These are phyloP conservation scores for Stylosanthes scabra DNA, from an alignment of 331 rosid genomes.

Conservation along the genomic window DNA sequence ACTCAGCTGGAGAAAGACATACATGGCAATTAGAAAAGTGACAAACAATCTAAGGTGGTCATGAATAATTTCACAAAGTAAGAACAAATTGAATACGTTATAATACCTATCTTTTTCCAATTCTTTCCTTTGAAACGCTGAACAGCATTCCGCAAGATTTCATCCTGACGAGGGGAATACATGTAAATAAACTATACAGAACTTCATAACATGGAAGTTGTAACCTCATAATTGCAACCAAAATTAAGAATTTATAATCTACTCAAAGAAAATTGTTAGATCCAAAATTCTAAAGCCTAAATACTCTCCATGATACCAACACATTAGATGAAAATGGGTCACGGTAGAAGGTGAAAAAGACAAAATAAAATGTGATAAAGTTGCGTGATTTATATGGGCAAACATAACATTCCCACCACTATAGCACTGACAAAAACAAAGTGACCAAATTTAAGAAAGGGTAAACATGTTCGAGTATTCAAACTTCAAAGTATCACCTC, in stretches of 20 bases:
- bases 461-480: neutral
- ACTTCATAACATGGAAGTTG: neutral
- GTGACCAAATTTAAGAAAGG: neutral
- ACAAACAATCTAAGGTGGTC: constrained; percentile 27
- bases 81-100: constrained; percentile 20
- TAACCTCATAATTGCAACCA: neutral
- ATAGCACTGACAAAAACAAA: neutral
- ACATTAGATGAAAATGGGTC: neutral
- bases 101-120: constrained; percentile 81
- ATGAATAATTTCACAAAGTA: neutral
- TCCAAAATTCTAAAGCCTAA: neutral
- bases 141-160: constrained; percentile 65
- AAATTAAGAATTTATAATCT: constrained; percentile 13
- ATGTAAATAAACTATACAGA: constrained; percentile 25
- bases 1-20: constrained; percentile 63
- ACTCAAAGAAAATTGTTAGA: neutral
- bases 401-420: neutral
- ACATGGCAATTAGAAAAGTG: constrained; percentile 45
- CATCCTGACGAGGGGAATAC: constrained; percentile 59
- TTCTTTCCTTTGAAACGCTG: constrained; percentile 79
- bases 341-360: neutral
- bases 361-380: neutral
- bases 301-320: neutral
- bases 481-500: constrained; percentile 49
- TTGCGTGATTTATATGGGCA: neutral